These are phyloP conservation scores for Xylaria sp. DNA, from an alignment of 2,329 filamentous ascomycete species.

Conservation along the genomic window DNA sequence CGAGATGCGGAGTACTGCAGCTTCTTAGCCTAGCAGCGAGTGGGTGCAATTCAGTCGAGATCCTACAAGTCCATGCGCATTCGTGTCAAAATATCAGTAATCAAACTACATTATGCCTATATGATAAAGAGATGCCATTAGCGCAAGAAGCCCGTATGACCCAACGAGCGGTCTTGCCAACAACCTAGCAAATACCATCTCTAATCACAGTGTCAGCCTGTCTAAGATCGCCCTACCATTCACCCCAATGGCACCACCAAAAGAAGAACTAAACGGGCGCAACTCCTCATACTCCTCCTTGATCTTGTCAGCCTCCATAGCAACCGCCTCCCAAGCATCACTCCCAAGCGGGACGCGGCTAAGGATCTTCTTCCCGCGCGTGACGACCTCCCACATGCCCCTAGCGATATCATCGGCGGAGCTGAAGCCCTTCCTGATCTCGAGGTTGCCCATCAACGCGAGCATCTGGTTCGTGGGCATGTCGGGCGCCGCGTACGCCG, in stretches of 20 bases:
- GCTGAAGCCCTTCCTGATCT: slow-evolving; percentile 45
- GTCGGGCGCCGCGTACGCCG: slow-evolving; percentile 50
- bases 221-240: slow-evolving; percentile 1
- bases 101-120: neutral
- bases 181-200: neutral
- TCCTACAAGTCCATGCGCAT: neutral
- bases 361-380: slow-evolving; percentile 50
- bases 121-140: neutral
- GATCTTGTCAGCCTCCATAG: slow-evolving; percentile 46
- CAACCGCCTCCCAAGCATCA: slow-evolving; percentile 51
- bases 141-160: neutral
- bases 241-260: slow-evolving; percentile 19
- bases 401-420: slow-evolving; percentile 50
- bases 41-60: neutral
- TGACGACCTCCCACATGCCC: slow-evolving; percentile 51
- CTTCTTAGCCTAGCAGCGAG: neutral
- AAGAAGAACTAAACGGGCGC: slow-evolving; percentile 46
- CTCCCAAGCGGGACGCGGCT: slow-evolving; percentile 55
- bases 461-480: slow-evolving; percentile 43
- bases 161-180: neutral
- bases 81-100: neutral
- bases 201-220: neutral
- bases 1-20: too few relatives aligned
- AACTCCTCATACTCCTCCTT: slow-evolving; percentile 41
- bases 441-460: slow-evolving; percentile 43